Base-by-base conservation (phyloP, 2,329 filamentous ascomycete genomes). In the Hirsutella minnesotensis region DNA sequence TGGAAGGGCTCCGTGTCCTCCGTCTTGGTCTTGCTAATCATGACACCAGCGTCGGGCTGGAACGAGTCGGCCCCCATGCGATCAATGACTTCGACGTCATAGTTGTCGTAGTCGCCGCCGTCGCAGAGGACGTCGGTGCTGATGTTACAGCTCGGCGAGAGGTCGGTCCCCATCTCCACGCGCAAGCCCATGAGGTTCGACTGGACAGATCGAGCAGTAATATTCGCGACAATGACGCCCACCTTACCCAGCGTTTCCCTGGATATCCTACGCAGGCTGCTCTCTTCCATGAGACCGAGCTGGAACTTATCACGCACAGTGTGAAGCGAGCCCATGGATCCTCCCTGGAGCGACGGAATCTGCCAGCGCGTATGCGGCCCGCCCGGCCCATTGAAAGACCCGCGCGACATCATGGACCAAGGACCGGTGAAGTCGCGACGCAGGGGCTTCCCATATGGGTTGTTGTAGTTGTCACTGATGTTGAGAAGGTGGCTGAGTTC, bases 401-500 rank as follows among this genome's bases (percentile, higher is more conserved):
- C 71, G 1, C 70, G 58, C 19, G 65, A 66, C 47, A 75, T 59
- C 71, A 75, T 75, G 5, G 65, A 68, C 59, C 65, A 75, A 0
- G 70, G 69, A 0, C 72, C 72, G 0, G 70, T 70, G 51, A 70
- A 74, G 0, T 66, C 55, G 19, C 72, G 65, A 3, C 67, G 62
- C 35, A 63, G 52, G 1, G 69, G 70, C 1, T 56, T 49, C 3
- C 65, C 59, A 48, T 68, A 74, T 0, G 71, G 71, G 42, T 75
- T 75, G 49, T 74, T 74, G 50, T 75, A 74, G 51, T 75, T 75
- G 49, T 75, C 72, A 9, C 68, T 66, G 19, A 74, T 73, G 13
- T 65, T 63, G 1, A 75, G 61, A 31, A 75, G 53, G 51, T 75
- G 72, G 20, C 62, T 67, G 3, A 75, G 56, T 47, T 75, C 71